Conservation (phyloP, 305 asterid genomes). For the Fraxinus platypoda region DNA sequence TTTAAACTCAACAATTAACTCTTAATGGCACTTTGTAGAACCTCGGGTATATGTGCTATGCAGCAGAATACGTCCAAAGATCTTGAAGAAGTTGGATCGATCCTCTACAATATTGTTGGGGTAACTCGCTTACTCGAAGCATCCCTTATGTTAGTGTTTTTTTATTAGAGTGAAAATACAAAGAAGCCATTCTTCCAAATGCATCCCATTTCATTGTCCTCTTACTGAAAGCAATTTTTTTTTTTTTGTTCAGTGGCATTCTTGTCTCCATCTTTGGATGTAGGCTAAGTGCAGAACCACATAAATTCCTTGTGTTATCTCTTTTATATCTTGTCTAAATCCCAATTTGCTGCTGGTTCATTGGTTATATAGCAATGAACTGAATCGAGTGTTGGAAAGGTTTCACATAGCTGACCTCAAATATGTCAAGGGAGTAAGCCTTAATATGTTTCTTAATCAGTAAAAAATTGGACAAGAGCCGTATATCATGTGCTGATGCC, state of each 20-base stretch:
- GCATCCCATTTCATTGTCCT: neutral
- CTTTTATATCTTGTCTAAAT: neutral
- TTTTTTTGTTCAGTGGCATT: neutral
- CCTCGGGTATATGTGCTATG: slow-evolving; percentile 69
- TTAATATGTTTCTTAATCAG: too few relatives aligned
- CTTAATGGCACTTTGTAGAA: slow-evolving; percentile 41
- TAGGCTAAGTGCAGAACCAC: neutral
- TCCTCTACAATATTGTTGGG: slow-evolving; percentile 55
- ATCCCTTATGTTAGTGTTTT: neutral
- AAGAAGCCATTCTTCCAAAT: neutral
- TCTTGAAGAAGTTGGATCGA: slow-evolving; percentile 58
- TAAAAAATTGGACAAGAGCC: too few relatives aligned
- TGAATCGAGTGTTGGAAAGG: neutral
- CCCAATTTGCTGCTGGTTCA: neutral
- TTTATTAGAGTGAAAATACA: neutral
- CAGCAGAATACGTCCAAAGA: slow-evolving; percentile 67
- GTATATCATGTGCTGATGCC: too few relatives aligned
- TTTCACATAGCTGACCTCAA: neutral
- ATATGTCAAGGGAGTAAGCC: neutral
- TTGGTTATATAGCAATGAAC: neutral
- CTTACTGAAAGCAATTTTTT: neutral
- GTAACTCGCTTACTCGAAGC: slow-evolving; percentile 31
- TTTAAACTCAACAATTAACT: neutral
- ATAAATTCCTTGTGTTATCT: neutral
- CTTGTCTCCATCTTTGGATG: neutral